phyloP scores from a whole-genome alignment of 139 green algal genomes.

The Chlorella sp. region DNA sequence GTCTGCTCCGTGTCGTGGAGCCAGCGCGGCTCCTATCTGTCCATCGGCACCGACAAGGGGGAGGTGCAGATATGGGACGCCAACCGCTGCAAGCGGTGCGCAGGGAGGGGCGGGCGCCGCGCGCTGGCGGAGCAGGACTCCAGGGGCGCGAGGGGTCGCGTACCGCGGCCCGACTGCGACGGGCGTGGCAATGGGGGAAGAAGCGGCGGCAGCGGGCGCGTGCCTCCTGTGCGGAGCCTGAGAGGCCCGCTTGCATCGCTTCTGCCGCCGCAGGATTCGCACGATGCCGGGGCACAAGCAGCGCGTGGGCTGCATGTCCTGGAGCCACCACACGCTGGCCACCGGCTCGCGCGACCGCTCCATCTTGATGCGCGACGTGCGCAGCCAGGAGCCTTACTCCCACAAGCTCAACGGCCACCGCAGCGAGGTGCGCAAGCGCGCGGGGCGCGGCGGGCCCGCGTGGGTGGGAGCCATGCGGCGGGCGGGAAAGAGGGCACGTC shows the following conservation, averaged over 20 bases:
- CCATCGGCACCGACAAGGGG: conserved; percentile 83
- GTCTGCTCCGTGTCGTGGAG: conserved; percentile 91
- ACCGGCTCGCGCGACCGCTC: conserved; percentile 86
- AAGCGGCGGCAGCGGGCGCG: too few species aligned
- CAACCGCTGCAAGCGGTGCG: conserved; percentile 58
- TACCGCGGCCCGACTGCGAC: too few species aligned
- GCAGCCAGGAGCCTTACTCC: conserved; percentile 65
- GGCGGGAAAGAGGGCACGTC: background rate
- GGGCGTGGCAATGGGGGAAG: too few species aligned
- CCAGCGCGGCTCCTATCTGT: conserved; percentile 86
- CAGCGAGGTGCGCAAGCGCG: conserved; percentile 68
- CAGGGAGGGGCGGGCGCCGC: too few species aligned
- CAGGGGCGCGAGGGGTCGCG: too few species aligned
- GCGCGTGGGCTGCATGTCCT: conserved; percentile 86
- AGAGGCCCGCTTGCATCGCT: too few species aligned
- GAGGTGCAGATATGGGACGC: conserved; percentile 89
- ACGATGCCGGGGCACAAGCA: conserved; percentile 81
- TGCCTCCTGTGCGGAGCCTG: too few species aligned
- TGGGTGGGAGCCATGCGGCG: background rate
- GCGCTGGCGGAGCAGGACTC: too few species aligned
- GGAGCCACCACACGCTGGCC: conserved; percentile 83
- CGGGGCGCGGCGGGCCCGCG: background rate
- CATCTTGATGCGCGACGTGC: conserved; percentile 92
- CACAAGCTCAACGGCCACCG: conserved; percentile 80
- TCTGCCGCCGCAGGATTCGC: conserved; percentile 55